A percentile compares a stretch with the other conserved stretches of the same genome.
Evolutionary conservation across 345 rosid species (phyloP).

Genomic region (Ceriops zippeliana): DNA sequence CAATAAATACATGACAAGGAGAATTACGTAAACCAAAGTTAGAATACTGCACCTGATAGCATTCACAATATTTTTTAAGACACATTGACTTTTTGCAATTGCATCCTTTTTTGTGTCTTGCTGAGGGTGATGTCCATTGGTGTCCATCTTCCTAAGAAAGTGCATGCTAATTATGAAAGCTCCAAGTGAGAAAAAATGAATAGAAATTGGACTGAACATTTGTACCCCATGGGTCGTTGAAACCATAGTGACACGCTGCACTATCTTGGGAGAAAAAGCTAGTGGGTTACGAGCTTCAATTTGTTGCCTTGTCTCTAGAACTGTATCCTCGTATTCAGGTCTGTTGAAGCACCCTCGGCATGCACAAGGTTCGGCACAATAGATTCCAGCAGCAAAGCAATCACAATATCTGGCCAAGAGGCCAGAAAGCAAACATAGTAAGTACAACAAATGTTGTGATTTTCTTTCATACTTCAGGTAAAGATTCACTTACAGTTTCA

Average conservation of each 20-base stretch:
- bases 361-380: conserved; percentile 51
- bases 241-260: conserved; percentile 24
- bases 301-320: conserved; percentile 48
- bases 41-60: conserved; percentile 48
- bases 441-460: no score
- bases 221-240: conserved; percentile 27
- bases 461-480: no score
- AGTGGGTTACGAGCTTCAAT: conserved; percentile 60
- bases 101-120: conserved; percentile 64
- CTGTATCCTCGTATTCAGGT: conserved; percentile 49
- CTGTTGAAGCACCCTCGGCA: conserved; percentile 57
- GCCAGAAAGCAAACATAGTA: no score
- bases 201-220: neutral
- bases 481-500: conserved; percentile 53
- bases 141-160: conserved; percentile 40
- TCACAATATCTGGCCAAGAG: conserved; percentile 54
- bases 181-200: neutral
- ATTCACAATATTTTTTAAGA: conserved; percentile 65
- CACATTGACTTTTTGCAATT: conserved; percentile 71
- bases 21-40: neutral
- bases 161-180: conserved; percentile 14
- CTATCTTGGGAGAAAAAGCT: conserved; percentile 63
- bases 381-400: conserved; percentile 64
- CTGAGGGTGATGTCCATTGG: conserved; percentile 34
- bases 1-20: neutral